Percentiles rank a stretch among this genome's conserved stretches.
phyloP scores from a whole-genome alignment of 805 yeast genomes.

The Ogataea methanolica region DNA sequence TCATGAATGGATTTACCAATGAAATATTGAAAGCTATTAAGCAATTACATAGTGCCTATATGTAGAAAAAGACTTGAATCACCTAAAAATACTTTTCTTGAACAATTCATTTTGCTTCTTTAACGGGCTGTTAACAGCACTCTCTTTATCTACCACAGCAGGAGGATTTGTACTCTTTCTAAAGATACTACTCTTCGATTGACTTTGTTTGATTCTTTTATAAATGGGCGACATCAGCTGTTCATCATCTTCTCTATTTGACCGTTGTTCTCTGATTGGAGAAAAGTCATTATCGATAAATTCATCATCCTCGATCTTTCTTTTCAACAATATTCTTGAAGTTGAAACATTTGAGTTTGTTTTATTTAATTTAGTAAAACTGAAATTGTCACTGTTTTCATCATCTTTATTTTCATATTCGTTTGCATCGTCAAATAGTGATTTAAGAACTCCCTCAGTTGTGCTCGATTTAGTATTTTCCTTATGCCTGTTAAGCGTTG shows the following conservation, averaged over 20 bases:
- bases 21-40: too few species aligned
- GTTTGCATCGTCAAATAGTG: slow-evolving; percentile 11
- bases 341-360: background rate
- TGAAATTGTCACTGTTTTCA: slow-evolving; percentile 1
- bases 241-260: slow-evolving; percentile 1
- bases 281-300: slow-evolving; percentile 4
- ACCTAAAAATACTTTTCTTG: slow-evolving; percentile 17
- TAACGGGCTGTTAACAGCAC: slow-evolving; percentile 19
- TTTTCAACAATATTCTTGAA: slow-evolving; percentile 4
- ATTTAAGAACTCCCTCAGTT: background rate
- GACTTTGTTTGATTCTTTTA: slow-evolving; percentile 13
- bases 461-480: background rate
- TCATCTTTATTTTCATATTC: slow-evolving; percentile 4
- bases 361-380: slow-evolving; percentile 1
- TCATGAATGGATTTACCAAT: too few species aligned
- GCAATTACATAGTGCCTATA: too few species aligned
- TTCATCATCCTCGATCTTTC: slow-evolving; percentile 6
- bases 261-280: slow-evolving; percentile 7
- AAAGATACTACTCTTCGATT: slow-evolving; percentile 2
- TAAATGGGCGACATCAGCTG: slow-evolving; percentile 16
- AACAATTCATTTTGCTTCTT: slow-evolving; percentile 17
- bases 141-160: background rate
- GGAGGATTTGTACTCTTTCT: too few species aligned
- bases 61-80: background rate
- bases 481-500: background rate